A percentile compares a stretch with the other conserved stretches of the same genome.
phyloP scores from a whole-genome alignment of 257 asterid genomes.

The Lantana camara region DNA sequence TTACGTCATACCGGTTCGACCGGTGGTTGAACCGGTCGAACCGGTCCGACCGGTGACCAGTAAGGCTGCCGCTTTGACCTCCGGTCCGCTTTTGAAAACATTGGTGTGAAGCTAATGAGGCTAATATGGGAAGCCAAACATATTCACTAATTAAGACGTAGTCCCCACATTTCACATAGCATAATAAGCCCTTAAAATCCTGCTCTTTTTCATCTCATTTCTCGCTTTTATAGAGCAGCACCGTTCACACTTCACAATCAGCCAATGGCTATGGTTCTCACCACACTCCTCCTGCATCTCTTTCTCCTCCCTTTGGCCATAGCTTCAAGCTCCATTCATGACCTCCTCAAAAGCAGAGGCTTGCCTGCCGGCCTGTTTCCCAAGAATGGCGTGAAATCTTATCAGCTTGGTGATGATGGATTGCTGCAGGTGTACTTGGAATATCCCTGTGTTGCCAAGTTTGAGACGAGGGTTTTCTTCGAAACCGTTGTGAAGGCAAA shows the following conservation, averaged over 20 bases:
- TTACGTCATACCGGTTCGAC: no score
- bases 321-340: conserved; percentile 47
- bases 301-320: conserved; percentile 22
- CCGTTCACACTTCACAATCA: conserved; percentile 30
- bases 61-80: no score
- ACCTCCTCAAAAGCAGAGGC: conserved; percentile 72
- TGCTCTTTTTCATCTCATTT: conserved; percentile 23
- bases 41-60: no score
- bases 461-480: conserved; percentile 70
- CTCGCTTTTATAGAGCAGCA: conserved; percentile 18
- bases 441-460: conserved; percentile 74
- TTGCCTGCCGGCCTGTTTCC: conserved; percentile 87
- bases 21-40: no score
- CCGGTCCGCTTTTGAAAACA: no score
- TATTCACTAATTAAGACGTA: conserved; percentile 4
- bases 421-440: conserved; percentile 65
- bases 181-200: conserved; percentile 33
- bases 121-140: conserved; percentile 23
- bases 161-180: conserved; percentile 47
- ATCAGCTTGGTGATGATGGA: conserved; percentile 54
- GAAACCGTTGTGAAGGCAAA: conserved; percentile 80
- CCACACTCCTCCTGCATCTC: conserved; percentile 31
- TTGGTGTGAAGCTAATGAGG: conserved; percentile 14
- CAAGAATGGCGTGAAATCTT: conserved; percentile 66
- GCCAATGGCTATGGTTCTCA: conserved; percentile 22